Evolutionary conservation across 805 yeast species (phyloP), one percentile per base, ranked within the genome.

Genomic region (Teunomyces stri): DNA sequence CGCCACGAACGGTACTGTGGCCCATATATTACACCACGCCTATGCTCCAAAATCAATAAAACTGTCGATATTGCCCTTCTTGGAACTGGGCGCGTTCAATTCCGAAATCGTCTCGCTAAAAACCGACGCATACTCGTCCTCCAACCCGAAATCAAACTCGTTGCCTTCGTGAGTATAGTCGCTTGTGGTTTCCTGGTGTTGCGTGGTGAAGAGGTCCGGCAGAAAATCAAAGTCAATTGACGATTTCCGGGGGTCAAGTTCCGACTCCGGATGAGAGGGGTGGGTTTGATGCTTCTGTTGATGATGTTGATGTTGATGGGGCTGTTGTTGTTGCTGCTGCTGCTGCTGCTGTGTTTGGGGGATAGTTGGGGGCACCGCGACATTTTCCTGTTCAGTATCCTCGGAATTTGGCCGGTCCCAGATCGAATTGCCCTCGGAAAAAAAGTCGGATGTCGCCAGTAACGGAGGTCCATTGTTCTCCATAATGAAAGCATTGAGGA

Each of bases 401-500:
- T 31, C 34, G 34, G 34, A 31, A 31, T 31, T 31, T 10, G 34
- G 34, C 34, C 34, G 34, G 18, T 31, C 34, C 34, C 34, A 31
- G 34, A 31, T 31, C 5, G 34, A 15, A 31, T 31, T 31, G 34
- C 34, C 34, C 34, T 31, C 41, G 46, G 44, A 28, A 7, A 21
- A 37, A 12, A 37, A 37, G 40, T 37, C 40, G 40, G 40, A 37
- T 20, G 28, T 37, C 40, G 40, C 40, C 40, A 37, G 43, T 27
- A 28, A 20, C 25, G 38, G 47, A 11, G 45, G 37, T 36, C 54
- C 60, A 45, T 61, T 66, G 50, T 64, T 62, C 35, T 79, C 83
- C 44, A 75, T 53, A 3, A 82, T 79, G 55, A 72, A 74, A n/a
- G 80, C 71, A 55, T 79, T 78, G 65, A 82, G 69, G 51, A 74